phyloP scores from a whole-genome alignment of 2,329 filamentous ascomycete genomes.

The Penicillium griseofulvum region DNA sequence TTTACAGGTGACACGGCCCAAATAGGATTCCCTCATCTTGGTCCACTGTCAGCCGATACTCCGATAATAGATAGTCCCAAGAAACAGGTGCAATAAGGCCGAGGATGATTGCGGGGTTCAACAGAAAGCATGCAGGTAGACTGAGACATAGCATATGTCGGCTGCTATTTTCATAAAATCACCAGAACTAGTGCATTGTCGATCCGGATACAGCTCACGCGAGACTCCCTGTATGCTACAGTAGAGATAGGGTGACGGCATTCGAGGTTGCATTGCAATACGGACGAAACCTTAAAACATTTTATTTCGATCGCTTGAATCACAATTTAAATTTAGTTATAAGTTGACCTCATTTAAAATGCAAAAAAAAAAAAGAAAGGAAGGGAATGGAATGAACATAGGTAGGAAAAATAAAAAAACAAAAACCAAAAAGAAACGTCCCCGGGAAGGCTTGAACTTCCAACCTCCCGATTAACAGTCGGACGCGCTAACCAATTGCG shows the following conservation, averaged over 20 bases:
- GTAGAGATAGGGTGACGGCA: conserved; percentile 3
- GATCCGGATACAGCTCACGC: conserved; percentile 6
- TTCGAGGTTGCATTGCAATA: conserved; percentile 15
- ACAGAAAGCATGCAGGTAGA: conserved; percentile 2
- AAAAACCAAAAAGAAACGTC: conserved; percentile 27
- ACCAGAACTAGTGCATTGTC: not conserved
- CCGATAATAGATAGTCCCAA: not conserved
- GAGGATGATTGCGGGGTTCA: conserved; percentile 3
- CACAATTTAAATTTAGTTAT: not conserved
- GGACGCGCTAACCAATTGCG: conserved; percentile 30
- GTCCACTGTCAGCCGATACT: not conserved
- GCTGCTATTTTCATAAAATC: conserved; percentile 1
- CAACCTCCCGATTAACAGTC: conserved; percentile 36
- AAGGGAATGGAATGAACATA: not conserved
- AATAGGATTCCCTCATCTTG: not conserved
- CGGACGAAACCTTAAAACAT: not conserved
- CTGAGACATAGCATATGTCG: conserved; percentile 18
- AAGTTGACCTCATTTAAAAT: not conserved
- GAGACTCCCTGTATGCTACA: not conserved
- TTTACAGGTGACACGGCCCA: conserved; percentile 4
- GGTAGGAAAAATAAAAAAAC: not conserved
- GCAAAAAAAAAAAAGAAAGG: not conserved
- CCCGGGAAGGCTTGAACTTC: conserved; percentile 45
- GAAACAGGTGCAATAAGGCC: conserved; percentile 8
- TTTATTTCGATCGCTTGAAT: not conserved